Evolutionary conservation across 1,139 yeast species (phyloP).

Genomic region (Lodderomyces parapsilosis): DNA sequence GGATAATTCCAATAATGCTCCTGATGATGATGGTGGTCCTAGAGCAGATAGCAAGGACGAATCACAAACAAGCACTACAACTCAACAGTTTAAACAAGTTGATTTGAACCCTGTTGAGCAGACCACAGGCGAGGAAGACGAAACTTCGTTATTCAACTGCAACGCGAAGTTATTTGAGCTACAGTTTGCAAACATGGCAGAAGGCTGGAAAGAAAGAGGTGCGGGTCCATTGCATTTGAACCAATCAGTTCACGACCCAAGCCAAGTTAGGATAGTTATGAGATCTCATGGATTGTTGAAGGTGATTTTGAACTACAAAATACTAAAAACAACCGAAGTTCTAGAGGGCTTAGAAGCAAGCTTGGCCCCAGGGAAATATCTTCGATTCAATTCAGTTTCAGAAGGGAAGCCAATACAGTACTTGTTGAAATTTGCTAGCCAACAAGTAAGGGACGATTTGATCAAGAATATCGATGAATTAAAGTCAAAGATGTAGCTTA

Average conservation of each 20-base stretch:
- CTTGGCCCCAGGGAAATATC: conserved; percentile 71
- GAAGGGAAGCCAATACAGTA: conserved; percentile 76
- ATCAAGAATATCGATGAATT: conserved; percentile 49
- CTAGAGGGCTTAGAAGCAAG: conserved; percentile 85
- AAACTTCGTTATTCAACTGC: conserved; percentile 63
- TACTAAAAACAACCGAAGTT: conserved; percentile 56
- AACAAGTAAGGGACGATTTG: conserved; percentile 59
- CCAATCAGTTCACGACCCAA: conserved; percentile 37
- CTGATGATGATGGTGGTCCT: not conserved
- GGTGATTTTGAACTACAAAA: conserved; percentile 75
- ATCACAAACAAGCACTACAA: conserved; percentile 12
- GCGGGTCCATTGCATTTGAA: conserved; percentile 84
- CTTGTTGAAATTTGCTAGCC: conserved; percentile 70
- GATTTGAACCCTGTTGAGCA: conserved; percentile 51
- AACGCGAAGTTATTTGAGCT: conserved; percentile 81
- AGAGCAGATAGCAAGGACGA: not conserved
- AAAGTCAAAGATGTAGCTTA: conserved; percentile 17
- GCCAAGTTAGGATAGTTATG: conserved; percentile 68
- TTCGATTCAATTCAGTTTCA: conserved; percentile 55
- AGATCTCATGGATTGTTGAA: conserved; percentile 84
- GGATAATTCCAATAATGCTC: conserved; percentile 23
- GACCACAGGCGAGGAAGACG: conserved; percentile 90
- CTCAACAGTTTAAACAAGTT: conserved; percentile 48
- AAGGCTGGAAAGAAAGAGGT: conserved; percentile 97
- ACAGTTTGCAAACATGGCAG: conserved; percentile 57